Percentiles rank a stretch among this genome's conserved stretches.
Conservation (phyloP, 768 basidiomycete species). For the Piloderma croceum region DNA sequence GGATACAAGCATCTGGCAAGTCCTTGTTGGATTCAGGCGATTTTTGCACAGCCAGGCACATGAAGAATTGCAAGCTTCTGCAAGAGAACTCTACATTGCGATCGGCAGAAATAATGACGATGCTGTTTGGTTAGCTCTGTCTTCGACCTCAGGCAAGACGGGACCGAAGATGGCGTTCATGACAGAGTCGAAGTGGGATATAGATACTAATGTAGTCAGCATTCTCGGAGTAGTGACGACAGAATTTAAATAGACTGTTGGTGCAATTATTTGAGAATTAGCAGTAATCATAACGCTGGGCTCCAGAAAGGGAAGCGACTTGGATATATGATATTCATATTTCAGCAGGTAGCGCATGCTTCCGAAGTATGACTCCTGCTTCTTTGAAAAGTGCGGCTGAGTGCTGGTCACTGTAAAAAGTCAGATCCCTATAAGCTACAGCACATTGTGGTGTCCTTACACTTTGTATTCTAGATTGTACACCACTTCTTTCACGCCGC, state of each 20-base stretch:
- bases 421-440: background rate
- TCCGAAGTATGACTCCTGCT: conserved; percentile 77
- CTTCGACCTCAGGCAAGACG: conserved; percentile 43
- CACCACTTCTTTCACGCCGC: conserved; percentile 85
- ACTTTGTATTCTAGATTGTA: conserved; percentile 96
- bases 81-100: conserved; percentile 57
- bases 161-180: conserved; percentile 45
- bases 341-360: conserved; percentile 54
- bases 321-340: too few species aligned
- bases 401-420: conserved; percentile 63
- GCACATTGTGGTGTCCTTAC: conserved; percentile 40
- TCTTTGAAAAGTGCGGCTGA: conserved; percentile 73
- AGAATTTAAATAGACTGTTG: too few species aligned
- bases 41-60: conserved; percentile 68
- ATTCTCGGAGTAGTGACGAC: too few species aligned
- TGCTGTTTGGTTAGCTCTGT: conserved; percentile 77
- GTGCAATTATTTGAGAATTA: too few species aligned
- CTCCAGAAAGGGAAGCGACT: too few species aligned
- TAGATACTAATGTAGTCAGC: conserved; percentile 41
- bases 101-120: conserved; percentile 65
- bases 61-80: conserved; percentile 66
- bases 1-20: conserved; percentile 76
- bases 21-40: conserved; percentile 66
- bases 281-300: too few species aligned
- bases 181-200: conserved; percentile 57